These are phyloP conservation scores for Gracilaria gracilis DNA, from an alignment of 23 red algal species.

Conservation along the genomic window DNA sequence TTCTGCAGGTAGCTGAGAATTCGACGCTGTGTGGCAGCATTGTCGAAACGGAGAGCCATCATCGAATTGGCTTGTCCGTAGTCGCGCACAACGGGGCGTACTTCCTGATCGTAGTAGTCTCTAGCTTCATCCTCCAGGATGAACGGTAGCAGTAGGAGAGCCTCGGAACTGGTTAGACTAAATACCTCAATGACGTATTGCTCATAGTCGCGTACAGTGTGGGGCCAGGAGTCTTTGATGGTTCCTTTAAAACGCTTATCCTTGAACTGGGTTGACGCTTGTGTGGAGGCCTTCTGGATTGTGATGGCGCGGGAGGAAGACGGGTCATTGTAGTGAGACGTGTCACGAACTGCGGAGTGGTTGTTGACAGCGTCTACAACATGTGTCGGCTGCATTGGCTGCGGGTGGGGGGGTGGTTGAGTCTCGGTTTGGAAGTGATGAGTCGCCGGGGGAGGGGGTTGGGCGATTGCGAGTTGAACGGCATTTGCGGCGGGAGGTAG, in stretches of 20 bases:
- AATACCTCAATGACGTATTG: not conserved
- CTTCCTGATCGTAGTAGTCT: not conserved
- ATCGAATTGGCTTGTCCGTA: not conserved
- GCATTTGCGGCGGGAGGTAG: too few relatives aligned
- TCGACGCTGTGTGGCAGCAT: not conserved
- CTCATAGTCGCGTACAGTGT: not conserved
- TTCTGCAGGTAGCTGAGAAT: not conserved
- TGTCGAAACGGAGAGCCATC: not conserved
- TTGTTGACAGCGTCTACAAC: too few relatives aligned
- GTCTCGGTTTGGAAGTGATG: too few relatives aligned
- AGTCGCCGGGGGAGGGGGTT: too few relatives aligned
- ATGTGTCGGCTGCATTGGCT: too few relatives aligned
- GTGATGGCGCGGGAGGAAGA: too few relatives aligned
- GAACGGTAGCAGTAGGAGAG: not conserved
- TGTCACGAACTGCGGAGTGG: too few relatives aligned
- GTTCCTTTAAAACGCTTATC: not conserved
- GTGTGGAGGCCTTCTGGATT: not conserved
- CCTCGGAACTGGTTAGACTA: not conserved
- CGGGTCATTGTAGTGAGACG: too few relatives aligned
- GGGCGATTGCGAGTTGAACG: too few relatives aligned
- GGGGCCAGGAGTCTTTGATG: not conserved
- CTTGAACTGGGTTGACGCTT: not conserved
- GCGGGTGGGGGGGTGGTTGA: too few relatives aligned
- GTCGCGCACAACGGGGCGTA: not conserved
- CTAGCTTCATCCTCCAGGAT: not conserved